These are phyloP conservation scores for Wickerhamiella cacticola DNA, from an alignment of 805 yeast species.

Conservation along the genomic window DNA sequence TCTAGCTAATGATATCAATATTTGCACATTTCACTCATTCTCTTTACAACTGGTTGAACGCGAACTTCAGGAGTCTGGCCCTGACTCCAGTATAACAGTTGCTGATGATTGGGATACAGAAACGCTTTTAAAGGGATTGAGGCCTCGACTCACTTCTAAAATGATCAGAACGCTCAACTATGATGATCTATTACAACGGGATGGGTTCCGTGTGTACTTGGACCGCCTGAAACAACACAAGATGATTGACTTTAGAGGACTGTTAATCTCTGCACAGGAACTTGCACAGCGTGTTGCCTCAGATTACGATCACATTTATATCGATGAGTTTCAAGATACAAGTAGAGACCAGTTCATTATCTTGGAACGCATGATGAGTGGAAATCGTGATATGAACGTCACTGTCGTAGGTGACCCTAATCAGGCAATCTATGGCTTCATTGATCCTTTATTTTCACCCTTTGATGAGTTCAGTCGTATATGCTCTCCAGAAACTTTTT, in stretches of 20 bases:
- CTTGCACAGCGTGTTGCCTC: constrained; percentile 41
- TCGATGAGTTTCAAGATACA: constrained; percentile 95
- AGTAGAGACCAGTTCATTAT: constrained; percentile 63
- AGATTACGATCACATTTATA: constrained; percentile 55
- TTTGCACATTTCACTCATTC: constrained; percentile 87
- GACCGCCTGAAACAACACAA: constrained; percentile 32
- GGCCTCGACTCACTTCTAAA: constrained; percentile 1
- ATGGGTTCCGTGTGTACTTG: constrained; percentile 42
- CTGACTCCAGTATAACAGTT: neutral
- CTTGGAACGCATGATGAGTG: constrained; percentile 39
- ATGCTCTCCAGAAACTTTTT: constrained; percentile 28
- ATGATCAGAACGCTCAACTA: neutral
- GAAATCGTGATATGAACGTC: neutral
- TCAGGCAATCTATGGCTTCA: constrained; percentile 83
- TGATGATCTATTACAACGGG: neutral
- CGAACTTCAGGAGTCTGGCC: neutral
- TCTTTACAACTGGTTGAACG: constrained; percentile 44
- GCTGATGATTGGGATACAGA: constrained; percentile 47
- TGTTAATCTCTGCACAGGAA: constrained; percentile 44
- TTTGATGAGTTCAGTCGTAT: constrained; percentile 36
- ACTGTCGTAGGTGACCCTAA: constrained; percentile 96
- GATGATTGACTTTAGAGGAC: constrained; percentile 72
- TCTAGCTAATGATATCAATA: constrained; percentile 32
- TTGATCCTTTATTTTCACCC: constrained; percentile 54
- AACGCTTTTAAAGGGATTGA: constrained; percentile 35